Percentiles rank a stretch among this genome's conserved stretches.
Evolutionary conservation across 2,329 filamentous ascomycete species (phyloP).

Genomic region (Verticillium dahliae): DNA sequence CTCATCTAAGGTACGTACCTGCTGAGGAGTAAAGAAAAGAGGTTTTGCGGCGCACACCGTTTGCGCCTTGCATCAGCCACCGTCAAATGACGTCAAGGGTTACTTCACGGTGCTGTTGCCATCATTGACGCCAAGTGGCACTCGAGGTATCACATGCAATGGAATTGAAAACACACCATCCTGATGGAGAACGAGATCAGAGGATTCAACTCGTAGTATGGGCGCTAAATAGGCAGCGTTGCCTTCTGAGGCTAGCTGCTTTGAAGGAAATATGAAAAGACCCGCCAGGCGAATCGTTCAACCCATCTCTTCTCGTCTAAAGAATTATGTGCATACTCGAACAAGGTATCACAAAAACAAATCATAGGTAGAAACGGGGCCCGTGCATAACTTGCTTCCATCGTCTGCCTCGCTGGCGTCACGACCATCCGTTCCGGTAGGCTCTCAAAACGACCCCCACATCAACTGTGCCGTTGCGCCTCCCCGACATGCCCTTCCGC

Average conservation of each 20-base stretch:
- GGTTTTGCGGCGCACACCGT: background rate
- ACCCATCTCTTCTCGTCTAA: background rate
- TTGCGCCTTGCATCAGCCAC: background rate
- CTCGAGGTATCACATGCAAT: no score
- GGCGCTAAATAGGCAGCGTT: no score
- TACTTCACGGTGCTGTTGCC: background rate
- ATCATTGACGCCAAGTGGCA: no score
- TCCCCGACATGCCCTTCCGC: background rate
- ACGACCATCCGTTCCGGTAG: background rate
- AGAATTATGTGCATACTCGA: background rate
- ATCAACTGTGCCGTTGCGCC: background rate
- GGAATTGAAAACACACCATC: no score
- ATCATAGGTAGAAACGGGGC: background rate
- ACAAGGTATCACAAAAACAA: background rate
- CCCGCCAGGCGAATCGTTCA: background rate
- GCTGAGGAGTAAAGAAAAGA: no score
- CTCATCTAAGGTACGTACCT: no score
- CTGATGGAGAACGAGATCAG: no score
- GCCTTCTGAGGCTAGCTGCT: no score
- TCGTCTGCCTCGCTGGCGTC: background rate
- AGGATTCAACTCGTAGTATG: no score
- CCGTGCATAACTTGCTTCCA: background rate
- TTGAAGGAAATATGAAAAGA: background rate
- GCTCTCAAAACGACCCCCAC: background rate
- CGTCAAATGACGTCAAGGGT: background rate